Percentiles rank a stretch among this genome's conserved stretches.
Evolutionary conservation across 192 early-diverging fungal species (phyloP).

Genomic region (Backusella westeae): DNA sequence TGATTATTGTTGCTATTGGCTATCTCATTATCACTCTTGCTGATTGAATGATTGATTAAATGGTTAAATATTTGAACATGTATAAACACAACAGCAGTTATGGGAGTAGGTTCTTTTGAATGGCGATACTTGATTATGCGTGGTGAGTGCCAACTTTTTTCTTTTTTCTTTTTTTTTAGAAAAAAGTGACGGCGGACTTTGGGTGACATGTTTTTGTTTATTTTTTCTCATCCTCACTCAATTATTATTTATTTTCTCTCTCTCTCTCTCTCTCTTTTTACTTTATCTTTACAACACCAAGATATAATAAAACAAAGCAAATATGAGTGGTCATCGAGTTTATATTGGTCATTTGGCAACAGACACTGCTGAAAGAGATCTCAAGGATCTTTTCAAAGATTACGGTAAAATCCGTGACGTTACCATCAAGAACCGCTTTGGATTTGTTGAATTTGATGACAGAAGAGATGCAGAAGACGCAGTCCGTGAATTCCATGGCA

Average conservation of each 20-base stretch:
- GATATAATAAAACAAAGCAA: background rate
- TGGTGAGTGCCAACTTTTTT: background rate
- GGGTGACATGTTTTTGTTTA: background rate
- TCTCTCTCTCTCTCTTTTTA: background rate
- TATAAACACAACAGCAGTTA: too few species aligned
- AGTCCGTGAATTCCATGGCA: constrained; percentile 80
- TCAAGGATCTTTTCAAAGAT: constrained; percentile 77
- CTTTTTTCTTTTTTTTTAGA: too few species aligned
- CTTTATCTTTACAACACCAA: background rate
- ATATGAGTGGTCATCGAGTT: constrained; percentile 41
- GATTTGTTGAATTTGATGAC: constrained; percentile 93
- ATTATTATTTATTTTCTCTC: background rate
- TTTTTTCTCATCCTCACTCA: background rate
- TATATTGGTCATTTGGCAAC: constrained; percentile 82
- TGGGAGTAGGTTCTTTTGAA: too few species aligned
- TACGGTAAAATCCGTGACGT: constrained; percentile 84
- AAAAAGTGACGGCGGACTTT: background rate
- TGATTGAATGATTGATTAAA: too few species aligned
- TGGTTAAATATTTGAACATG: too few species aligned
- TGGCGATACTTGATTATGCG: background rate
- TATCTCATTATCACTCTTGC: too few species aligned
- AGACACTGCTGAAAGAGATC: constrained; percentile 79
- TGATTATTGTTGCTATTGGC: too few species aligned
- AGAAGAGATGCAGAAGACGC: constrained; percentile 87
- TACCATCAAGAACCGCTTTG: constrained; percentile 81